A percentile compares a stretch with the other conserved stretches of the same genome.
These are phyloP conservation scores for Emiliania huxleyi DNA, from an alignment of 78 protist species.

Conservation along the genomic window DNA sequence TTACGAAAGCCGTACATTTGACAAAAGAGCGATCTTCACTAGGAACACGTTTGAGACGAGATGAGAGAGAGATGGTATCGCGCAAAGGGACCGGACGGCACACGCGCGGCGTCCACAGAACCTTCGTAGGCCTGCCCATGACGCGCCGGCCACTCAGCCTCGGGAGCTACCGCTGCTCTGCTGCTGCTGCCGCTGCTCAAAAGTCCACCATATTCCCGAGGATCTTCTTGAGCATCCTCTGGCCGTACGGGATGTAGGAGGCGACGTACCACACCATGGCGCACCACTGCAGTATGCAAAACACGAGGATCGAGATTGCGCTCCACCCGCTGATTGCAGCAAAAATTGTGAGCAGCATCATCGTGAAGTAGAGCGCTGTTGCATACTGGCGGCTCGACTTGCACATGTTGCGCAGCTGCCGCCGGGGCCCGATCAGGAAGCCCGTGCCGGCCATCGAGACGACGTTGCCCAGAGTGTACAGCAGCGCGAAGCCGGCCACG, in stretches of 20 bases:
- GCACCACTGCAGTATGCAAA: not conserved
- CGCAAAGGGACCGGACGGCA: too few relatives aligned
- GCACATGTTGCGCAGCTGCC: constrained; percentile 41
- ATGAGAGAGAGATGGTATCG: too few relatives aligned
- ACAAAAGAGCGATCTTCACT: too few relatives aligned
- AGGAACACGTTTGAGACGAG: too few relatives aligned
- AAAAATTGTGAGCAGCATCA: constrained; percentile 17
- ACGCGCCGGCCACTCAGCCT: too few relatives aligned
- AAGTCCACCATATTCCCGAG: not conserved
- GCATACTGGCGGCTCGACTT: not conserved
- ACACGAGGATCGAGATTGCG: not conserved
- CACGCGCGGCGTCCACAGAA: too few relatives aligned
- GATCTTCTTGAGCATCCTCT: not conserved
- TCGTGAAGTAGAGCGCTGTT: not conserved
- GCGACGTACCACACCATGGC: constrained; percentile 49
- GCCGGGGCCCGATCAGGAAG: constrained; percentile 43
- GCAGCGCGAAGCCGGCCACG: constrained; percentile 2
- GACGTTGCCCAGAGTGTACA: constrained; percentile 41
- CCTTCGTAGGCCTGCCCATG: too few relatives aligned
- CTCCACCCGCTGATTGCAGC: not conserved
- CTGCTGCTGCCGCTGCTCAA: too few relatives aligned
- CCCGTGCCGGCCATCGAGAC: not conserved
- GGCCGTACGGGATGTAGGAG: constrained; percentile 54
- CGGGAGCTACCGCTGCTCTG: too few relatives aligned
- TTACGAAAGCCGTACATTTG: too few relatives aligned